Base-by-base conservation (phyloP, 495 filamentous ascomycete genomes). In the Gamarada debralockiae region DNA sequence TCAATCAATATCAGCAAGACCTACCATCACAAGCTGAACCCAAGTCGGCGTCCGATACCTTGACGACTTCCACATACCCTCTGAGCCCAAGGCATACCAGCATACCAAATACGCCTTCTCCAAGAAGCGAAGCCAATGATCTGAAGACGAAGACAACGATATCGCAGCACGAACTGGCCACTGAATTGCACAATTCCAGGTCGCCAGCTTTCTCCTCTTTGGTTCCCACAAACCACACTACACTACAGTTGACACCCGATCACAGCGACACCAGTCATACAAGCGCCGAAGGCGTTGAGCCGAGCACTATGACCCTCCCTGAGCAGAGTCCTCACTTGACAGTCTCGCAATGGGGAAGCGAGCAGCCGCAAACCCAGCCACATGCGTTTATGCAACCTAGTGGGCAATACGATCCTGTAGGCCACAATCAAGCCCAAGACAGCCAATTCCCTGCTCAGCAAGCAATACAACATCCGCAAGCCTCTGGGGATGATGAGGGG, bases 291-390 rank as follows among this genome's bases (percentile, higher is more conserved):
- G 72, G 67, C 22, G 51, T 70, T 25, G 68, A 62, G 4, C 69
- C 68, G 4, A 60, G 61, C 42, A 56, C 62, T 8, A 52, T 68
- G 55, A 47, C 61, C 20, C 72, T 71, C 65, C 62, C 67, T 12
- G 58, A 64, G 14, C 70, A 70, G 25, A 79, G 75, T 52, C 75
- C 74, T 2, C 70, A 68, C 13, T 67, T 78, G 9, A 75, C 70
- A 2, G 70, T 78, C 36, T 77, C 75, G 12, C 62, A 74, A 43
- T 80, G 74, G 74, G 69, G 65, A 7, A 57, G 62, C 36, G 41
- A 8, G 2, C 34, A 48, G 18, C 27, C 23, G 22, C 27, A 39
- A 31, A 24, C 31, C 21, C 15, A 41, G n/a, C 25, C 43, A 9
- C 48, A 34, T 22, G 2, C 25, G 0, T 53, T 33, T 14, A 27